Conservation (phyloP, 2,329 filamentous ascomycete species). For the Tothia fuscella region DNA sequence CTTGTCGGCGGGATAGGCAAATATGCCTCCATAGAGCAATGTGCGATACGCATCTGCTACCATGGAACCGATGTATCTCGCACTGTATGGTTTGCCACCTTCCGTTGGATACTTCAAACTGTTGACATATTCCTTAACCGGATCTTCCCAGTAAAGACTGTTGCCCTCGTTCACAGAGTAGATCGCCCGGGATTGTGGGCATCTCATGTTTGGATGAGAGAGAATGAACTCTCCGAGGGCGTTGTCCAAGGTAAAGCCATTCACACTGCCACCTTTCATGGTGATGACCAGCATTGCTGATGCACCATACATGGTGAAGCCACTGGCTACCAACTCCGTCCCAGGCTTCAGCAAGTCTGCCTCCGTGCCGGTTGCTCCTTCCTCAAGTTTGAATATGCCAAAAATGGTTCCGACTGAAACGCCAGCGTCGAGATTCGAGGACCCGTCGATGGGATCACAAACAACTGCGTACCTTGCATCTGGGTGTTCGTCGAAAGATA, state of each 20-base stretch:
- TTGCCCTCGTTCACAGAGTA: constrained; percentile 99
- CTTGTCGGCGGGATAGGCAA: constrained; percentile 94
- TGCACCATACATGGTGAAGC: constrained; percentile 99
- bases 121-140: constrained; percentile 78
- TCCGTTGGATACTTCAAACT: constrained; percentile 69
- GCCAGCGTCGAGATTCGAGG: constrained; percentile 92
- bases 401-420: constrained; percentile 98
- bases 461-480: constrained; percentile 80
- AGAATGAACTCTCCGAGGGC: constrained; percentile 97
- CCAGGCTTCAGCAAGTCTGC: constrained; percentile 85
- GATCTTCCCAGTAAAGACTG: constrained; percentile 88
- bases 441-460: constrained; percentile 96
- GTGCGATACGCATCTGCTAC: constrained; percentile 97
- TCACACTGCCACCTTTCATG: constrained; percentile 84
- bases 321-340: constrained; percentile 80
- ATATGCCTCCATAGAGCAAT: constrained; percentile 87
- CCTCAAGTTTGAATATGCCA: constrained; percentile 78
- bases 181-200: constrained; percentile 70
- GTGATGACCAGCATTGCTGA: constrained; percentile 94
- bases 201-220: constrained; percentile 85
- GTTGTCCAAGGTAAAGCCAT: constrained; percentile 96
- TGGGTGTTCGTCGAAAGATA: constrained; percentile 68
- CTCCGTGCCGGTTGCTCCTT: constrained; percentile 59
- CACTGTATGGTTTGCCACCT: constrained; percentile 78
- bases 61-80: constrained; percentile 95